phyloP scores from a whole-genome alignment of 2,329 filamentous ascomycete species.

The Neocatenulostroma microsporum region DNA sequence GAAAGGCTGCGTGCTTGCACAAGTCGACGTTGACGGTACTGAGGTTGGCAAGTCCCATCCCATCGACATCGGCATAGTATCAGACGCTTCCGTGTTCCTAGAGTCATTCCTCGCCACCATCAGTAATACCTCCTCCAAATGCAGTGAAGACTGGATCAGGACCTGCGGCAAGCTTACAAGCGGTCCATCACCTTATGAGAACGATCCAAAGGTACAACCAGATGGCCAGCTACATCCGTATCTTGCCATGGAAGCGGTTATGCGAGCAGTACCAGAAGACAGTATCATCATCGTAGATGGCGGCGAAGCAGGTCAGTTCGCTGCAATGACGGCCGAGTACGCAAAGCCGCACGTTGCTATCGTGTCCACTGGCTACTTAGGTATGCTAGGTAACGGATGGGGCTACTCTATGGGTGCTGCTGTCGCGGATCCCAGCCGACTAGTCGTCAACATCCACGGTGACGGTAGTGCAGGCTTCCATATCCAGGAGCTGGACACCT shows the following conservation, averaged over 20 bases:
- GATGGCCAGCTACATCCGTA: conserved; percentile 37
- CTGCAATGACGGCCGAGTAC: conserved; percentile 26
- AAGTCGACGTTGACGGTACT: conserved; percentile 37
- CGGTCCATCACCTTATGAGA: conserved; percentile 20
- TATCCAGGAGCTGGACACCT: conserved; percentile 41
- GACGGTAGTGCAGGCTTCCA: conserved; percentile 43
- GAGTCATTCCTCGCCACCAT: conserved; percentile 11
- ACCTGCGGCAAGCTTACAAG: conserved; percentile 21
- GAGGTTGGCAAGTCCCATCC: conserved; percentile 36
- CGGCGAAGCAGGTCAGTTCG: conserved; percentile 34
- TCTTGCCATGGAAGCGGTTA: conserved; percentile 34
- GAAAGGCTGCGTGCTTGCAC: conserved; percentile 32
- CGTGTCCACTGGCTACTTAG: conserved; percentile 33
- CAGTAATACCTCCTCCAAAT: conserved; percentile 7
- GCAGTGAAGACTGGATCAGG: conserved; percentile 21
- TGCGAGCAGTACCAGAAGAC: conserved; percentile 28
- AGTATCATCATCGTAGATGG: conserved; percentile 36
- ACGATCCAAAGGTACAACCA: conserved; percentile 14
- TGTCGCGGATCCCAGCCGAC: conserved; percentile 31
- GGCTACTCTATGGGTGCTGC: conserved; percentile 40
- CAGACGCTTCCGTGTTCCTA: conserved; percentile 32
- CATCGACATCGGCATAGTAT: conserved; percentile 36
- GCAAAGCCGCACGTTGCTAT: conserved; percentile 23
- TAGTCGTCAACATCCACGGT: conserved; percentile 40
- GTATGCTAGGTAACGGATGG: conserved; percentile 42